phyloP scores from a whole-genome alignment of 1,284 basidiomycete genomes.

The Cryptococcus wingfieldii region DNA sequence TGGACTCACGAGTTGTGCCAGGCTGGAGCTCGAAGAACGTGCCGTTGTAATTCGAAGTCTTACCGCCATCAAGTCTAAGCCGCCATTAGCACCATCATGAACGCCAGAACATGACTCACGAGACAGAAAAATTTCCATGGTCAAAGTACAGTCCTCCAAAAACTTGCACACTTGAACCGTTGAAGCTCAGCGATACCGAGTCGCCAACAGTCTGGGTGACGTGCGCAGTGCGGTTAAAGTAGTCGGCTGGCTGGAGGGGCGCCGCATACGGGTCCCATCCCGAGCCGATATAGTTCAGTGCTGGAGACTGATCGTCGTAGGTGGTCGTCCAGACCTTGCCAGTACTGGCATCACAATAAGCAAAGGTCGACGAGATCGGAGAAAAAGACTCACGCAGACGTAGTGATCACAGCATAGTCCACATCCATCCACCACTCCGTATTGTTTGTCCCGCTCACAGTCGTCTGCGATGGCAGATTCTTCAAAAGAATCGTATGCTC shows the following conservation, averaged over 20 bases:
- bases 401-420: conserved; percentile 9
- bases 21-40: conserved; percentile 5
- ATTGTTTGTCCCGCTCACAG: not conserved
- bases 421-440: conserved; percentile 16
- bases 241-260: conserved; percentile 1
- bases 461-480: not conserved
- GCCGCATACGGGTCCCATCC: not conserved
- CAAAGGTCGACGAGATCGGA: not conserved
- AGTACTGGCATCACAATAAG: conserved; percentile 1
- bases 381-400: conserved; percentile 5
- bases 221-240: conserved; percentile 8
- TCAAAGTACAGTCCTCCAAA: conserved; percentile 11
- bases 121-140: conserved; percentile 21
- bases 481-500: conserved; percentile 15
- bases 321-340: conserved; percentile 10
- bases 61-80: conserved; percentile 15
- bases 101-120: not conserved
- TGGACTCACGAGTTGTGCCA: conserved; percentile 10
- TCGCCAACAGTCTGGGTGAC: conserved; percentile 3
- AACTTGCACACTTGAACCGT: conserved; percentile 17
- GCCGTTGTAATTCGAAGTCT: conserved; percentile 9
- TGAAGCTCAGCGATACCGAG: conserved; percentile 11
- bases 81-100: not conserved
- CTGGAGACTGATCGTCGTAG: conserved; percentile 14
- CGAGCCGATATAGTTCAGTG: conserved; percentile 3